Evolutionary conservation across 345 rosid genomes (phyloP), one percentile per base, ranked within the genome.

Genomic region (Turnera subulata): DNA sequence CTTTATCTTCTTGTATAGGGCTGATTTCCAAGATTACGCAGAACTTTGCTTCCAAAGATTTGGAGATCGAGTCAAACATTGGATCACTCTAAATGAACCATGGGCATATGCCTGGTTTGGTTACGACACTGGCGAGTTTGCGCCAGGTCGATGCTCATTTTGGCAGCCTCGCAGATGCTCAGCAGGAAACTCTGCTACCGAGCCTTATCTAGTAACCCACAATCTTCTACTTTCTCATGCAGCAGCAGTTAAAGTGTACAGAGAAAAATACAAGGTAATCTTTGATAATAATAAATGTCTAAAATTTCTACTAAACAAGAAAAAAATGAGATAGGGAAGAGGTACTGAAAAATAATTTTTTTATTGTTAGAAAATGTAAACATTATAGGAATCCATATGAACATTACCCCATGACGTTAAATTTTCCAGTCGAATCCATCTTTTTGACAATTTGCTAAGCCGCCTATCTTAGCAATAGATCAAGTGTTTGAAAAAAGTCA

Each of bases 91-190:
- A 16, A 43, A 57, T 7, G 61, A 44, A 35, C 61, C 61, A 8
- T 15, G 11, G 1, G 23, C n/a, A 1, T 8, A 42, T 29, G 19
- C 35, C 24, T 22, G 0, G 2, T 29, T 3, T 29, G 61, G 50
- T 1, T 57, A 57, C 26, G 33, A 25, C 1, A 2, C 14, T 2
- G 61, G 61, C 10, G 4, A 6, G 1, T 6, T 23, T 5, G 61
- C 50, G 1, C 61, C 61, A 29, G 61, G 61, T 5, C 24, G 61
- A n/a, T 57, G 61, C 17, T 43, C 61, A n/a, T 20, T 22, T 20
- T 11, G 16, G 35, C 5, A 3, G 35, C 4, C 4, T 17, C 3
- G 22, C 1, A 37, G 9, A 21, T 57, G 61, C 13, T 11, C 15
- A n/a, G 61, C 61, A 10, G 61, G 61, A 10, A 16, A 57, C 19